Evolutionary conservation across 1,284 basidiomycete genomes (phyloP).

Genomic region (Chondrostereum purpureum): DNA sequence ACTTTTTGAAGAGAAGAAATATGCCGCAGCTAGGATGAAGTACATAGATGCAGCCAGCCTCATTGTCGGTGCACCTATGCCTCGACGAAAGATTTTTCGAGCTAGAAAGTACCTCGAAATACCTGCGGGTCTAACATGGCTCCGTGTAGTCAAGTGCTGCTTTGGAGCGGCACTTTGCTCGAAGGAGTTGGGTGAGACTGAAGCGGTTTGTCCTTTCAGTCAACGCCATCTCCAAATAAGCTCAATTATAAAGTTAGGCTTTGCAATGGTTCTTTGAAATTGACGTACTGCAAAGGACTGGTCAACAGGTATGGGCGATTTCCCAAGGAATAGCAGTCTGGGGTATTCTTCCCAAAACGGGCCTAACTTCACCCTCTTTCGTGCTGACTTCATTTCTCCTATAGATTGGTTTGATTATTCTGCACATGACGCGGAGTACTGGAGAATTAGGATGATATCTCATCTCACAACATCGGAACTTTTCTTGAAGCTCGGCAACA

Average conservation of each 20-base stretch:
- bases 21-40: neutral
- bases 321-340: neutral
- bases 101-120: neutral
- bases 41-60: neutral
- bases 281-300: neutral
- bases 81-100: neutral
- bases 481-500: neutral
- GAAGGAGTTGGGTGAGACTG: neutral
- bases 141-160: neutral
- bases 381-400: neutral
- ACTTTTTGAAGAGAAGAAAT: neutral
- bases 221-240: neutral
- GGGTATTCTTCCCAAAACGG: neutral
- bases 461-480: neutral
- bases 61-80: too few species aligned
- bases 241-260: neutral
- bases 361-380: neutral
- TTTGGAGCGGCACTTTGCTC: neutral
- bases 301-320: neutral
- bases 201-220: neutral
- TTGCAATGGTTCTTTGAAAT: neutral
- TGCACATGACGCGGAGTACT: neutral
- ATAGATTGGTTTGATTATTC: neutral
- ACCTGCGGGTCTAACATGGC: neutral
- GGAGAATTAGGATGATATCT: too few species aligned